Base-by-base conservation (phyloP, 257 asterid genomes). In the Solanum habrochaites region DNA sequence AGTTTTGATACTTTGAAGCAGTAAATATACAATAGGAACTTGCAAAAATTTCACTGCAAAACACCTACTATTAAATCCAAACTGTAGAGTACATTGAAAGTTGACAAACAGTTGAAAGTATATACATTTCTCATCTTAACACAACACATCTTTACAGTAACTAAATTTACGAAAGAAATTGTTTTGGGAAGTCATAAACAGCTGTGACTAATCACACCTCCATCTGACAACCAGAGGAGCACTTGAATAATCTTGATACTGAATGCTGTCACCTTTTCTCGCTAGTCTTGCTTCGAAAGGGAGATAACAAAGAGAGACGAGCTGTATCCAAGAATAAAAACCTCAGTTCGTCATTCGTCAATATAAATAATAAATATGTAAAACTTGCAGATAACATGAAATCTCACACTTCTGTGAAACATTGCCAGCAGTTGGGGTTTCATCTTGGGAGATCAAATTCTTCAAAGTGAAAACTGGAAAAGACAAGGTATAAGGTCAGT, bases 371-470 rank as follows among this genome's bases (percentile, higher is more conserved):
- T 27, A 58, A 32, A 82, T 67, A 32, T 29, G 85, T 45, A 74
- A 13, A 40, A 16, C 13, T 29, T 81, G 70, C 18, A 40, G 77
- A 66, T 6, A 87, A 40, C 16, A 66, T 45, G n/a, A 49, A 73
- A 52, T 88, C 99, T 93, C 87, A 95, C 98, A 87, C 92, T 97
- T 97, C 73, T 90, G 97, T 45, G 94, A 90, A 88, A 90, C 88
- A 73, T 86, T 90, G 83, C 96, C 93, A 43, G 91, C 88, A 20
- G 87, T 37, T 21, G 98, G 82, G 66, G 91, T 88, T 89, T 94
- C 98, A 45, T 95, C 98, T 89, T 90, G 95, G 18, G 93, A 93
- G 88, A 94, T 93, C 67, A 95, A 92, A 87, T 93, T 97, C 94
- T 94, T 95, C 83, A 97, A 87, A 83, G 98, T 97, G 89, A 89